Percentiles rank a stretch among this genome's conserved stretches.
Evolutionary conservation across 2,329 filamentous ascomycete species (phyloP).

Genomic region (Phyllosticta ampelicida): DNA sequence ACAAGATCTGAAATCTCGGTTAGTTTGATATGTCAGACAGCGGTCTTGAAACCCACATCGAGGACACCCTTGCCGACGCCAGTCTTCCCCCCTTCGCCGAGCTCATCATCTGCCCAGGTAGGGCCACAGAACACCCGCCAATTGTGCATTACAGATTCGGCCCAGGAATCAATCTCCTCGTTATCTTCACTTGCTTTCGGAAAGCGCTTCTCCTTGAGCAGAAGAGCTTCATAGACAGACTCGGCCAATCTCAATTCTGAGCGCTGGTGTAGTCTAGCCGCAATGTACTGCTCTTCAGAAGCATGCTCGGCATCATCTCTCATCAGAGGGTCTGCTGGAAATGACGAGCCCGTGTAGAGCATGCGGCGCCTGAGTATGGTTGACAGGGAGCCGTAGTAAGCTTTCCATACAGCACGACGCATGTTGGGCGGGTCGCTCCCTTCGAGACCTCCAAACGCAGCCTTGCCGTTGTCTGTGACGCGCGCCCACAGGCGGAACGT

Average conservation of each 20-base stretch:
- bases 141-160: constrained; percentile 68
- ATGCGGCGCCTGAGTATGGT: constrained; percentile 59
- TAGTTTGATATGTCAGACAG: neutral
- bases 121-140: constrained; percentile 75
- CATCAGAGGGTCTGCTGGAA: constrained; percentile 11
- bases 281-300: constrained; percentile 17
- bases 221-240: constrained; percentile 62
- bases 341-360: constrained; percentile 41
- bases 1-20: constrained; percentile 53
- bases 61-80: constrained; percentile 65
- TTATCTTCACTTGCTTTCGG: constrained; percentile 73
- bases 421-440: constrained; percentile 15
- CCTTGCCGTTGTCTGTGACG: constrained; percentile 44
- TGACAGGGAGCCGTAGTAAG: constrained; percentile 74
- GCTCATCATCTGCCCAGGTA: constrained; percentile 67
- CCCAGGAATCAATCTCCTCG: constrained; percentile 70
- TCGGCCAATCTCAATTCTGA: constrained; percentile 73
- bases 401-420: constrained; percentile 63
- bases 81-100: constrained; percentile 71
- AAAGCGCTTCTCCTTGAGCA: constrained; percentile 71
- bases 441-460: constrained; percentile 16
- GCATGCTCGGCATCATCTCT: constrained; percentile 16
- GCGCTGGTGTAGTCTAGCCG: constrained; percentile 42
- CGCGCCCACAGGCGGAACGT: constrained; percentile 53
- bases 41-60: constrained; percentile 39